Conservation (phyloP, 2,329 filamentous ascomycete species). For the Penicillium hordei region DNA sequence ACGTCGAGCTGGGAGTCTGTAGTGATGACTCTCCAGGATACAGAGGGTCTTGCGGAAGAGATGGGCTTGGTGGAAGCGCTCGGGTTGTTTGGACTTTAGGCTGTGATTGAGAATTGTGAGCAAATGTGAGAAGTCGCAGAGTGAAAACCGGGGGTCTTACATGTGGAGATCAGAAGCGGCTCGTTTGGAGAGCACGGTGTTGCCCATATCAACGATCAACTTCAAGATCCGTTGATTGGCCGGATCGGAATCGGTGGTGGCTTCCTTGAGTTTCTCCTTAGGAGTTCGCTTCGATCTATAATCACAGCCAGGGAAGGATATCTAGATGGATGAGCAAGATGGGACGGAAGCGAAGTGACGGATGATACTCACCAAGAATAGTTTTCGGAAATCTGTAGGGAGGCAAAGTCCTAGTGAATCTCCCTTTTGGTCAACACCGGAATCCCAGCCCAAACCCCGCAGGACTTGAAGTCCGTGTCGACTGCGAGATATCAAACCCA, state of each 20-base stretch:
- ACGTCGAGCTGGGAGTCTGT: constrained; percentile 78
- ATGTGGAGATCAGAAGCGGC: constrained; percentile 74
- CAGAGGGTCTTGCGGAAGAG: constrained; percentile 85
- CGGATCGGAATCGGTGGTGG: constrained; percentile 61
- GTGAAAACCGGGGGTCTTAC: constrained; percentile 40
- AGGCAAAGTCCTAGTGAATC: constrained; percentile 85
- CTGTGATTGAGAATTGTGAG: constrained; percentile 47
- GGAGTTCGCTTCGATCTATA: constrained; percentile 44
- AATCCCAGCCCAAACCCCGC: constrained; percentile 87
- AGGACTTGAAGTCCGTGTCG: constrained; percentile 90
- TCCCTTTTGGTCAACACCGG: constrained; percentile 79
- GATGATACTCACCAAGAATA: constrained; percentile 66
- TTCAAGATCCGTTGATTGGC: constrained; percentile 74
- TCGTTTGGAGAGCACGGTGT: constrained; percentile 88
- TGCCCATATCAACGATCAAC: constrained; percentile 82
- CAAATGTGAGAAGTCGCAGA: background rate
- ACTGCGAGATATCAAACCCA: constrained; percentile 89
- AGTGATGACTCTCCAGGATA: constrained; percentile 85
- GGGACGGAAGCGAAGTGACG: background rate
- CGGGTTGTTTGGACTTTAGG: constrained; percentile 71
- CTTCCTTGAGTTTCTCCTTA: constrained; percentile 54
- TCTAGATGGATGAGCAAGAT: constrained; percentile 31
- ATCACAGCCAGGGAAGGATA: constrained; percentile 42
- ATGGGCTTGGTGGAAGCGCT: constrained; percentile 70
- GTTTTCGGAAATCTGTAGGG: constrained; percentile 71